These are phyloP conservation scores for Penicillium verrucosum DNA, from an alignment of 2,329 filamentous ascomycete genomes.

Conservation along the genomic window DNA sequence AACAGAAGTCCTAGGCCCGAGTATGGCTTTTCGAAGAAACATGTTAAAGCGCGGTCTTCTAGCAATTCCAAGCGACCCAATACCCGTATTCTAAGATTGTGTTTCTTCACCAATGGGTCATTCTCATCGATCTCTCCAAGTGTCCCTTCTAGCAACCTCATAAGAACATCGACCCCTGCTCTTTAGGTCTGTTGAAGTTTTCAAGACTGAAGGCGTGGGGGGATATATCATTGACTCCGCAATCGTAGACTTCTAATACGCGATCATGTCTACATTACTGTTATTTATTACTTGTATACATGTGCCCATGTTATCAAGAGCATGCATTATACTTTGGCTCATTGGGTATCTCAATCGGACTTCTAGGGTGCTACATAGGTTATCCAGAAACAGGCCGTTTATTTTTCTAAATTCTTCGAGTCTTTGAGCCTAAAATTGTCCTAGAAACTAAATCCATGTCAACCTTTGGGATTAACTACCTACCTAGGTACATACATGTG, in stretches of 20 bases:
- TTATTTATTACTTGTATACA: neutral
- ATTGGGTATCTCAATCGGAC: neutral
- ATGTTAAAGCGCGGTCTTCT: neutral
- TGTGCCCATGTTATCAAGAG: no score
- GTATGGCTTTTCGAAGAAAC: neutral
- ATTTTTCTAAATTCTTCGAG: neutral
- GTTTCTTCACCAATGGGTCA: neutral
- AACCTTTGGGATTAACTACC: neutral
- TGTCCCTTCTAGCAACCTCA: neutral
- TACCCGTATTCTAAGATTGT: neutral
- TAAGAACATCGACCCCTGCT: slow-evolving; percentile 7
- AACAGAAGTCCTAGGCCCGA: neutral
- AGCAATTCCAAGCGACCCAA: neutral
- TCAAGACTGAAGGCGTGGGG: slow-evolving; percentile 16
- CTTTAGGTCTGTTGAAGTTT: slow-evolving; percentile 12
- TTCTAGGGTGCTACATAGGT: neutral
- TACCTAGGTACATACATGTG: neutral
- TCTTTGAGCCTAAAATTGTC: neutral
- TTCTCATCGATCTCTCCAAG: neutral
- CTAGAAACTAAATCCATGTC: neutral
- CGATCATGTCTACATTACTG: neutral
- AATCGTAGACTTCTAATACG: neutral
- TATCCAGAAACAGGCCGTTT: neutral
- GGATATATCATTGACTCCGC: slow-evolving; percentile 4
- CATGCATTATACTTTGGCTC: neutral